Base-by-base conservation (phyloP, 352 stramenopile species). In the Phytophthora niederhauseri region DNA sequence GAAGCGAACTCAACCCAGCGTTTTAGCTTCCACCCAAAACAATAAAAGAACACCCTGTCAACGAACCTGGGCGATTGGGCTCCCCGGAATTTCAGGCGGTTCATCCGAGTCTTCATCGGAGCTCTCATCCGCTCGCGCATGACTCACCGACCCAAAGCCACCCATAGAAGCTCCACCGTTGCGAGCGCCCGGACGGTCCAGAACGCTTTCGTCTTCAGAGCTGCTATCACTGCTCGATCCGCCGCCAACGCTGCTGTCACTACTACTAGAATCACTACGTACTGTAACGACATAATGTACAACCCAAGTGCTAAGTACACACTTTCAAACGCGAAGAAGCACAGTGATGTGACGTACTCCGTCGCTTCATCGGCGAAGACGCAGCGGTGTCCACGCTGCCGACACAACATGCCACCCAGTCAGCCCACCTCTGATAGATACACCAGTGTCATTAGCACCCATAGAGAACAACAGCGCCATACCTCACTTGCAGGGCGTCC, bases 11-110 rank as follows among this genome's bases (percentile, higher is more conserved):
- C 45, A 43, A 38, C 28, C n/a, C 36, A 31, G 4, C 5, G n/a
- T 2, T 52, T 52, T 19, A 52, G n/a, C n/a, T 19, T 43, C 12
- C 12, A 17, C 12, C 15, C 12, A 43, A 43, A 11, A 43, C 12
- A 15, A 43, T 6, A n/a, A 43, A 43, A 38, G 8, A 38, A 12
- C 31, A 38, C 6, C 12, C 34, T 26, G 3, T 9, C 1, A 28
- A 49, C 49, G 11, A 45, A 84, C 66, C 57, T 82, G 66, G 17
- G 73, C 67, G 26, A 91, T 72, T 2, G 83, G 83, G 58, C 80
- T 91, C 24, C 83, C 85, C 4, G 85, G 85, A 19, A 93, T 93
- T 64, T 93, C 85, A 0, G 85, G 85, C 5, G 85, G 85, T 51
- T 91, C 83, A 7, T 83, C 72, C 28, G 75, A 75, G 54, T 76